Evolutionary conservation across 2,329 filamentous ascomycete genomes (phyloP).

Genomic region (Ophiostoma pallidulum): DNA sequence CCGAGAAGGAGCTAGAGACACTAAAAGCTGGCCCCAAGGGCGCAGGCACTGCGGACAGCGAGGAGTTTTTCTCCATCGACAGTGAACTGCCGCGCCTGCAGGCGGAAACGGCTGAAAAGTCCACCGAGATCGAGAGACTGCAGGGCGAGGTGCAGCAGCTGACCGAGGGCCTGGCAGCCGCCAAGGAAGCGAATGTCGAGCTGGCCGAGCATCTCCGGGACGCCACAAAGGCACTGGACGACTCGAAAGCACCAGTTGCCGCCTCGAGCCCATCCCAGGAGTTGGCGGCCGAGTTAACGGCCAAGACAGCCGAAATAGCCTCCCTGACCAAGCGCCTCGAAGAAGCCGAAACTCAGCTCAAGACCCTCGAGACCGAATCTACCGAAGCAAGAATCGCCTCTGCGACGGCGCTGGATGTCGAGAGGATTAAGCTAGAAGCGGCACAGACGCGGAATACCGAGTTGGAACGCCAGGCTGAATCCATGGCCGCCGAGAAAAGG

Average conservation of each 20-base stretch:
- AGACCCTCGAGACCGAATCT: slow-evolving; percentile 32
- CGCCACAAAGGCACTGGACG: slow-evolving; percentile 52
- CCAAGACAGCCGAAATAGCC: not conserved
- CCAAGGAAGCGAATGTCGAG: slow-evolving; percentile 60
- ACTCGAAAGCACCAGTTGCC: not conserved
- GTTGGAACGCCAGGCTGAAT: slow-evolving; percentile 32
- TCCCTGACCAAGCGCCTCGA: not conserved
- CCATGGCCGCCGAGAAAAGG: slow-evolving; percentile 25
- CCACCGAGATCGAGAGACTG: slow-evolving; percentile 61
- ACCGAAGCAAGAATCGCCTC: slow-evolving; percentile 25
- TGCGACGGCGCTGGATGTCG: slow-evolving; percentile 24
- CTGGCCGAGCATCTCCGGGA: slow-evolving; percentile 59
- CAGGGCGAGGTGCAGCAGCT: slow-evolving; percentile 58
- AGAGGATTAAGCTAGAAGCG: slow-evolving; percentile 25
- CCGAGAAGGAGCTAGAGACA: slow-evolving; percentile 54
- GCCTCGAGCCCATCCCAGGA: not conserved
- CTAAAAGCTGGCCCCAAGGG: slow-evolving; percentile 25
- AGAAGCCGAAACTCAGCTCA: slow-evolving; percentile 35
- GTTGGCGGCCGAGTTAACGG: not conserved
- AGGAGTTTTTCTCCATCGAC: slow-evolving; percentile 90
- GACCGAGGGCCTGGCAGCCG: slow-evolving; percentile 54
- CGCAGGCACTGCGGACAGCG: slow-evolving; percentile 26
- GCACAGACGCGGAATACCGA: slow-evolving; percentile 28
- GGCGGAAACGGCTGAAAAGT: slow-evolving; percentile 56
- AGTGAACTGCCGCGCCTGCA: slow-evolving; percentile 78